phyloP scores from a whole-genome alignment of 2,329 filamentous ascomycete genomes.

The Fusarium liriodendri region DNA sequence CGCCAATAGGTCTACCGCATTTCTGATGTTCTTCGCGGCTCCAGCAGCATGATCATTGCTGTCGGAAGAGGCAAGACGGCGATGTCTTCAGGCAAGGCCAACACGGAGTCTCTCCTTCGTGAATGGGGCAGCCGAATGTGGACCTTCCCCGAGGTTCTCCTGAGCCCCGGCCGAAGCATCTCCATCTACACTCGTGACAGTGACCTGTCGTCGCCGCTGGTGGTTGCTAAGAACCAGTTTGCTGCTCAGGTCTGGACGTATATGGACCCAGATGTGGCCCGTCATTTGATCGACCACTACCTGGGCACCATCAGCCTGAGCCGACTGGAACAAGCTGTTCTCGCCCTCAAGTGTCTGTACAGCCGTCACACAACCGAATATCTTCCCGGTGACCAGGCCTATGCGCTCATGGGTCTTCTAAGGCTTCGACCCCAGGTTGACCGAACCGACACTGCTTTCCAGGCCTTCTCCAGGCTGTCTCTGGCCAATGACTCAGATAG shows the following conservation, averaged over 20 bases:
- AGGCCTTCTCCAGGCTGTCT: slow-evolving; percentile 51
- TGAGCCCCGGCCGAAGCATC: slow-evolving; percentile 39
- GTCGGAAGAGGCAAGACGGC: slow-evolving; percentile 34
- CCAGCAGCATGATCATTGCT: slow-evolving; percentile 41
- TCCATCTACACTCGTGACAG: slow-evolving; percentile 41
- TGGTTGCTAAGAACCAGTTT: slow-evolving; percentile 48
- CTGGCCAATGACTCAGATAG: slow-evolving; percentile 50
- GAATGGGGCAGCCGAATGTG: slow-evolving; percentile 46
- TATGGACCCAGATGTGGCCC: slow-evolving; percentile 41
- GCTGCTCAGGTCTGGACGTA: slow-evolving; percentile 46
- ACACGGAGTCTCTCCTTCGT: slow-evolving; percentile 38
- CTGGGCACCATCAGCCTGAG: slow-evolving; percentile 47
- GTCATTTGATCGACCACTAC: slow-evolving; percentile 51
- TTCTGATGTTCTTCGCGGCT: slow-evolving; percentile 42
- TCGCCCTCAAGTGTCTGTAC: slow-evolving; percentile 47
- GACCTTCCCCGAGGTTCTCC: slow-evolving; percentile 44
- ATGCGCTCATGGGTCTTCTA: slow-evolving; percentile 52
- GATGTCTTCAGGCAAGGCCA: slow-evolving; percentile 20
- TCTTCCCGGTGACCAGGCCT: slow-evolving; percentile 48
- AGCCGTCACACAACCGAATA: slow-evolving; percentile 39
- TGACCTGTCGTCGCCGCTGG: slow-evolving; percentile 27
- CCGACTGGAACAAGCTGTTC: slow-evolving; percentile 47
- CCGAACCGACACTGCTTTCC: slow-evolving; percentile 48
- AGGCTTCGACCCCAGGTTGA: slow-evolving; percentile 48
- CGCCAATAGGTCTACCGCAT: slow-evolving; percentile 38